Conservation (phyloP, 108 stramenopile genomes). For the Cylindrotheca closterium region DNA sequence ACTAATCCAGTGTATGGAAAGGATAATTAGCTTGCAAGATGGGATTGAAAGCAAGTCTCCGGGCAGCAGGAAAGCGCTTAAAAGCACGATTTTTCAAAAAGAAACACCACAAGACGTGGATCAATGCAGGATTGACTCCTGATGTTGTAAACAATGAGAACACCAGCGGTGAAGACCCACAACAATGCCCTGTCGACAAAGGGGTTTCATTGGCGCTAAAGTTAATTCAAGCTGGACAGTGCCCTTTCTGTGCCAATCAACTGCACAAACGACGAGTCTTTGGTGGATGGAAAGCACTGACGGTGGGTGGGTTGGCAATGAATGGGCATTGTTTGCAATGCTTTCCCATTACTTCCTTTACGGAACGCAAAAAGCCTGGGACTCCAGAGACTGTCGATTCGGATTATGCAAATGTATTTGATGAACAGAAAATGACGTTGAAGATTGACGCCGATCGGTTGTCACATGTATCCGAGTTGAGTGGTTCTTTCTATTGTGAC, state of each 20-base stretch:
- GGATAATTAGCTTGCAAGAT: not conserved
- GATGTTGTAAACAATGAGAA: not conserved
- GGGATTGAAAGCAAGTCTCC: not conserved
- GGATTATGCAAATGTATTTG: not conserved
- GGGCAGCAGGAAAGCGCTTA: not conserved
- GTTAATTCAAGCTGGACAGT: not conserved
- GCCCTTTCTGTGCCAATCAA: not conserved
- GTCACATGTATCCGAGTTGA: not conserved
- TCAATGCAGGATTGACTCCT: not conserved
- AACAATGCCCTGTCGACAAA: not conserved
- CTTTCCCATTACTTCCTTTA: not conserved
- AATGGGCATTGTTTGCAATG: not conserved
- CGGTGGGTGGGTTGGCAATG: not conserved
- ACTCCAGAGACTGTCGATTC: not conserved
- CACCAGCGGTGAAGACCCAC: not conserved
- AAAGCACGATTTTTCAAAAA: not conserved
- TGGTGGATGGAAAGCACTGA: not conserved
- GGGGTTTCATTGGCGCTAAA: not conserved
- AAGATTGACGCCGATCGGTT: not conserved
- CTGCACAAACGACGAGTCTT: not conserved
- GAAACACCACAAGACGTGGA: not conserved
- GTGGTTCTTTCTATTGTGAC: not conserved
- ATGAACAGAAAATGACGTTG: not conserved
- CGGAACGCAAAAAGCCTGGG: not conserved
- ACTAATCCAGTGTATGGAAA: too few relatives aligned